Conservation (phyloP, 2,329 filamentous ascomycete species). For the Nannizziopsis barbatae region DNA sequence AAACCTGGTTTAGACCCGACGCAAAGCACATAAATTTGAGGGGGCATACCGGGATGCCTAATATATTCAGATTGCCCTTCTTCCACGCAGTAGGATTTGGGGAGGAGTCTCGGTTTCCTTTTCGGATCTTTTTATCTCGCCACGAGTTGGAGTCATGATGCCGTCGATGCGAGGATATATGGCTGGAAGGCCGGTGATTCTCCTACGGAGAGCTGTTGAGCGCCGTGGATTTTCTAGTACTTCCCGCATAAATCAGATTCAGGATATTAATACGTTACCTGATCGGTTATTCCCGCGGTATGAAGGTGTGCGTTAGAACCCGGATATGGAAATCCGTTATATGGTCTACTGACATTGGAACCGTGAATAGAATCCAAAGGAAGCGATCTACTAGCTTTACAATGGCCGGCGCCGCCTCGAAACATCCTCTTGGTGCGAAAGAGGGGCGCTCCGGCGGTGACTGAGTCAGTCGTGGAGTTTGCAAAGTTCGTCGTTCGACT, state of each 20-base stretch:
- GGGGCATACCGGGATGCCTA: too few species aligned
- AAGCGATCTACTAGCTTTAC: conserved; percentile 52
- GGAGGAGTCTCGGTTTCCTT: too few species aligned
- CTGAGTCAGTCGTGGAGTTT: conserved; percentile 48
- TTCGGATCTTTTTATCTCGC: background rate
- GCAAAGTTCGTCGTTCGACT: conserved; percentile 31
- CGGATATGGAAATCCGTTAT: background rate
- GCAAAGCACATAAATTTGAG: too few species aligned
- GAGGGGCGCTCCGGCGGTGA: conserved; percentile 46
- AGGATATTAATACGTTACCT: conserved; percentile 35
- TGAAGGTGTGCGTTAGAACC: conserved; percentile 41
- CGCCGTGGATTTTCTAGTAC: conserved; percentile 36
- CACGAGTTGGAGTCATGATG: background rate
- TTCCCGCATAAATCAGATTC: conserved; percentile 32
- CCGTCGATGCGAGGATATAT: background rate
- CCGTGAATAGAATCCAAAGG: conserved; percentile 40
- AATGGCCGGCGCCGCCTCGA: conserved; percentile 57
- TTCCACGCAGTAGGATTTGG: too few species aligned
- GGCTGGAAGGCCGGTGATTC: background rate
- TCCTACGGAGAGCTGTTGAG: background rate
- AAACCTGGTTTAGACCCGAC: too few species aligned
- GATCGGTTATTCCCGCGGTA: conserved; percentile 52
- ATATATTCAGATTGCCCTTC: too few species aligned
- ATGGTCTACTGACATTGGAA: background rate
- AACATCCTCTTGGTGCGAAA: conserved; percentile 62